Evolutionary conservation across 441 rosid species (phyloP).

Genomic region (Corymbia calophylla): DNA sequence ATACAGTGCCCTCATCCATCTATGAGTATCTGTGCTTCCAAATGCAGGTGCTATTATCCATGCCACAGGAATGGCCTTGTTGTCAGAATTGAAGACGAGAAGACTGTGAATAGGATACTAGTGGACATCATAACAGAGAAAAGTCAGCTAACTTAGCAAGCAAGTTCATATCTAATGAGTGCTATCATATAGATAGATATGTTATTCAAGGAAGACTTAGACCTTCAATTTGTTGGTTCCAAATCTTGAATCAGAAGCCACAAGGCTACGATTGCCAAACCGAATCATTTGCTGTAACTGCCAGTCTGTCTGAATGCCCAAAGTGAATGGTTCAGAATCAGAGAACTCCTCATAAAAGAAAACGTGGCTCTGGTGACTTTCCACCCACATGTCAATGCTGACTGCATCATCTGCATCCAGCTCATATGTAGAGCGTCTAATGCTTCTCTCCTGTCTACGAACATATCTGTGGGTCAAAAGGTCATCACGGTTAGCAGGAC

Average conservation of each 20-base stretch:
- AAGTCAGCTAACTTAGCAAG: constrained; percentile 19
- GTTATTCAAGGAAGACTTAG: constrained; percentile 7
- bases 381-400: constrained; percentile 78
- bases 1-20: constrained; percentile 89
- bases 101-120: constrained; percentile 87
- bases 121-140: constrained; percentile 16
- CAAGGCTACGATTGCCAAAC: constrained; percentile 68
- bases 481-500: constrained; percentile 80
- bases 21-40: constrained; percentile 47
- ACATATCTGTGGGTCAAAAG: constrained; percentile 88
- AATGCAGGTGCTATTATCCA: constrained; percentile 76
- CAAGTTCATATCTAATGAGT: background rate
- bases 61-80: constrained; percentile 93
- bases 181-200: background rate
- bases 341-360: constrained; percentile 73
- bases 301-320: constrained; percentile 96
- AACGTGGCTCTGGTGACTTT: constrained; percentile 64
- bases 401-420: constrained; percentile 68
- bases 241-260: constrained; percentile 84
- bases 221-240: constrained; percentile 91
- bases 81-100: constrained; percentile 77
- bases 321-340: constrained; percentile 55
- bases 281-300: constrained; percentile 95
- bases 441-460: constrained; percentile 83
- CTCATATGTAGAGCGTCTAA: constrained; percentile 72